A percentile compares a stretch with the other conserved stretches of the same genome.
These are phyloP conservation scores for Colletotrichum sp. DNA, from an alignment of 2,329 filamentous ascomycete species.

Conservation along the genomic window DNA sequence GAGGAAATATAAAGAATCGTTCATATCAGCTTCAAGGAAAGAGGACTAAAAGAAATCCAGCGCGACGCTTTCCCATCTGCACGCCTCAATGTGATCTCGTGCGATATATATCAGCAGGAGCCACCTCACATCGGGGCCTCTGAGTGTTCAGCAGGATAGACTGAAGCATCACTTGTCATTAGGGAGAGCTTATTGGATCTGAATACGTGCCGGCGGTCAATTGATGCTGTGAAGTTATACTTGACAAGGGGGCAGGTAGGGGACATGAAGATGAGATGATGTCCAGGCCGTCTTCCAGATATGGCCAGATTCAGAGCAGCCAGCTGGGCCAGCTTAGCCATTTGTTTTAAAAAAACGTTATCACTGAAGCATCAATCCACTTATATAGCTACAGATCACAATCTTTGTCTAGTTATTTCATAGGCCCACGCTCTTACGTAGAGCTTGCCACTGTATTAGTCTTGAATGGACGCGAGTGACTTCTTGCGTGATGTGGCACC, in stretches of 20 bases:
- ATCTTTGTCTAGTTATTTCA: rapidly evolving
- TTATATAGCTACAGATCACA: not conserved
- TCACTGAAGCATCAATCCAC: rapidly evolving
- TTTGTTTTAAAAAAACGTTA: no score
- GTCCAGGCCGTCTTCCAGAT: rapidly evolving
- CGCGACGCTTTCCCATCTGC: no score
- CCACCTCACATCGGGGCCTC: no score
- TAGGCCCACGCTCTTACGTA: no score
- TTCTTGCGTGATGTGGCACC: no score
- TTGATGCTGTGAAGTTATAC: rapidly evolving
- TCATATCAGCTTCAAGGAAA: not conserved
- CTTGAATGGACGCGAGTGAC: not conserved
- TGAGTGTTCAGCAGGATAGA: no score
- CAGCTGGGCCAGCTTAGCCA: no score
- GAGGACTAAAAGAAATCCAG: not conserved
- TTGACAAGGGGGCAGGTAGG: not conserved
- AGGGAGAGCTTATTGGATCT: not conserved
- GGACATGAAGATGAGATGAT: not conserved
- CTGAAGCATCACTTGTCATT: no score
- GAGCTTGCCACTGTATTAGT: not conserved
- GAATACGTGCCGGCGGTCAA: not conserved
- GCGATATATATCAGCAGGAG: no score
- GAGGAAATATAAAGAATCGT: not conserved
- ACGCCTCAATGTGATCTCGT: no score
- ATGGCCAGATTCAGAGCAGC: not conserved